These are phyloP conservation scores for Musa schizocarpa DNA, from an alignment of 176 grass and related monocot species.

Conservation along the genomic window DNA sequence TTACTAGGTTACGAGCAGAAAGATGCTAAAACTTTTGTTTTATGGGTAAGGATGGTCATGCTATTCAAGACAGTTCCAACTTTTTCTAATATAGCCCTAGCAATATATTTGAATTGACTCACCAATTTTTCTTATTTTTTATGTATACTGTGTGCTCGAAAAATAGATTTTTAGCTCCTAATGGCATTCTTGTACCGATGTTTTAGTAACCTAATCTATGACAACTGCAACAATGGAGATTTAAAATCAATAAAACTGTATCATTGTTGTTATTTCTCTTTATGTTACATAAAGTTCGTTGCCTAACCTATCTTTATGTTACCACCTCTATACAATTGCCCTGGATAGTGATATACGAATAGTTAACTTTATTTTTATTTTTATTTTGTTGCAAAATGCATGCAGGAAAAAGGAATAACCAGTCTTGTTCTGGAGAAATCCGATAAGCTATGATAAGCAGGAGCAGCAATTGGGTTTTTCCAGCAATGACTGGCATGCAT, in stretches of 20 bases:
- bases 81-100: no score
- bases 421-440: constrained; percentile 10
- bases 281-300: not conserved
- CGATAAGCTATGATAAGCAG: not conserved
- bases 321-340: no score
- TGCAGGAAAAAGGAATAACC: constrained; percentile 5
- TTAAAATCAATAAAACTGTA: constrained; percentile 54
- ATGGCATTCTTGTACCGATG: constrained; percentile 21
- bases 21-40: constrained; percentile 65
- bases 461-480: not conserved
- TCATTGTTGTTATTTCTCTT: not conserved
- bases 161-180: no score
- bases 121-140: no score
- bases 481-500: not conserved
- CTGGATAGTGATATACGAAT: no score
- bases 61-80: no score
- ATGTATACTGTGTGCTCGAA: no score
- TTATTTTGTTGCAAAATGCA: no score
- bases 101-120: no score
- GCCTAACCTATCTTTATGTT: no score
- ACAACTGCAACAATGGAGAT: constrained; percentile 88
- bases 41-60: constrained; percentile 45
- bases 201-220: constrained; percentile 87
- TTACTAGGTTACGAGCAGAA: constrained; percentile 63
- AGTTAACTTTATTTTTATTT: no score